Evolutionary conservation across 1,284 basidiomycete species (phyloP).

Genomic region (Inonotus hispidus): DNA sequence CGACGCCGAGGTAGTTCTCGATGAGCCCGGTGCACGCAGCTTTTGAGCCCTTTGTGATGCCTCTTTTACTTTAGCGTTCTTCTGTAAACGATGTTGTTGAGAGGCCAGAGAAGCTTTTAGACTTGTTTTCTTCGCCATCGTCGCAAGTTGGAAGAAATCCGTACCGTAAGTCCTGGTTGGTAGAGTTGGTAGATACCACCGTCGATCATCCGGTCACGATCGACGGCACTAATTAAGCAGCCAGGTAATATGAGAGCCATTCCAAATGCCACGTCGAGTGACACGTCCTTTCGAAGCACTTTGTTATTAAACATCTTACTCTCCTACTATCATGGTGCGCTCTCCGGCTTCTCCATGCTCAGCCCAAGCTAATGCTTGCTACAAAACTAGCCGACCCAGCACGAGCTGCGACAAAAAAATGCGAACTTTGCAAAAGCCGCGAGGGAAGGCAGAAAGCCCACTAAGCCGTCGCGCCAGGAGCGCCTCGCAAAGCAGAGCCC

Average conservation of each 20-base stretch:
- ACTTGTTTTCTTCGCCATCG: conserved; percentile 40
- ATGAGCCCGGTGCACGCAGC: conserved; percentile 28
- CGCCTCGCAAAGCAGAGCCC: conserved; percentile 64
- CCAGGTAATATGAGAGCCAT: neutral
- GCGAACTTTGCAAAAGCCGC: conserved; percentile 69
- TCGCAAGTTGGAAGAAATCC: neutral
- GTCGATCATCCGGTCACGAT: neutral
- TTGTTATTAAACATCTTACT: neutral
- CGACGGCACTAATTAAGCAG: neutral
- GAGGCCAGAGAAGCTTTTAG: conserved; percentile 62
- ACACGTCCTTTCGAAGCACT: conserved; percentile 6
- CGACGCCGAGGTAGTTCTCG: conserved; percentile 25
- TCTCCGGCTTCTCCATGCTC: neutral
- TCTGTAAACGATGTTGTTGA: conserved; percentile 62
- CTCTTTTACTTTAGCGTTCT: conserved; percentile 43
- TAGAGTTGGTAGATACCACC: neutral
- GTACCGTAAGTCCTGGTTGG: no score
- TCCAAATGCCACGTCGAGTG: conserved; percentile 16
- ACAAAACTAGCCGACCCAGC: conserved; percentile 45
- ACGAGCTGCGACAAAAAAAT: conserved; percentile 75
- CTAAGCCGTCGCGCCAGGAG: conserved; percentile 66
- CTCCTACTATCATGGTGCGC: conserved; percentile 30
- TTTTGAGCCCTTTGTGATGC: conserved; percentile 47
- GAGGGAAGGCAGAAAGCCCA: conserved; percentile 66
- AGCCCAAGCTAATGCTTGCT: neutral